These are phyloP conservation scores for Coemansia sp. DNA, from an alignment of 192 early-diverging fungal genomes.

Conservation along the genomic window DNA sequence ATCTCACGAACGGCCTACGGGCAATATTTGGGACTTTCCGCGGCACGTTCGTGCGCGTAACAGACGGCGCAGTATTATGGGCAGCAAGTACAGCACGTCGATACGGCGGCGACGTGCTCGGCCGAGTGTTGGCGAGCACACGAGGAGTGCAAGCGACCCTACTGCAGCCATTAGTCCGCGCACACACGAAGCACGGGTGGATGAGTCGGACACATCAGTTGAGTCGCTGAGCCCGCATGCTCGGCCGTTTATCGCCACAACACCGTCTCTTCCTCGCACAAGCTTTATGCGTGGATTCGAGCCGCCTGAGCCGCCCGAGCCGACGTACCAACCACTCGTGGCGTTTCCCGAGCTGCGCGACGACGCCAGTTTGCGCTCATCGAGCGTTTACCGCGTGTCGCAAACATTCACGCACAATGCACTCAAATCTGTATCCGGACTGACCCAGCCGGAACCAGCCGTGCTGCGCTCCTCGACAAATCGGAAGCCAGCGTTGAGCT, in stretches of 20 bases:
- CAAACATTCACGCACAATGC: slow-evolving; percentile 11
- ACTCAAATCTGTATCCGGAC: slow-evolving; percentile 35
- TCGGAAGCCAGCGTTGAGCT: too few relatives aligned
- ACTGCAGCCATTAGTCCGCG: slow-evolving; percentile 20
- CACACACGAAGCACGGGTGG: slow-evolving; percentile 5
- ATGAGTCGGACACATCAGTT: slow-evolving; percentile 10
- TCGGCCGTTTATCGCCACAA: slow-evolving; percentile 14
- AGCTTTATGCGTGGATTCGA: too few relatives aligned
- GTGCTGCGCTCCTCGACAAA: neutral
- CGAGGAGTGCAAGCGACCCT: slow-evolving; percentile 42
- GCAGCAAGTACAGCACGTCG: slow-evolving; percentile 44
- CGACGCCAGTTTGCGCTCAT: slow-evolving; percentile 4
- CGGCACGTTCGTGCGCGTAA: slow-evolving; percentile 36
- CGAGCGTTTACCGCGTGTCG: slow-evolving; percentile 10
- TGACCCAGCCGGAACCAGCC: neutral
- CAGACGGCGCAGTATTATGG: slow-evolving; percentile 44
- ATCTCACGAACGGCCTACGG: neutral
- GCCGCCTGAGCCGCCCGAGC: neutral
- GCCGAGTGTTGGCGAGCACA: slow-evolving; percentile 22
- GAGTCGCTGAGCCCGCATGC: slow-evolving; percentile 2
- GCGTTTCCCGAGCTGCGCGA: slow-evolving; percentile 24
- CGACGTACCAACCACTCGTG: slow-evolving; percentile 1
- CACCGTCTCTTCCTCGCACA: neutral
- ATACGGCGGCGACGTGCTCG: slow-evolving; percentile 24
- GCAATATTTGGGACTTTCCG: slow-evolving; percentile 32